Percentiles rank a stretch among this genome's conserved stretches.
These are phyloP conservation scores for Yamadazyma diospyri DNA, from an alignment of 1,139 yeast genomes.

Conservation along the genomic window DNA sequence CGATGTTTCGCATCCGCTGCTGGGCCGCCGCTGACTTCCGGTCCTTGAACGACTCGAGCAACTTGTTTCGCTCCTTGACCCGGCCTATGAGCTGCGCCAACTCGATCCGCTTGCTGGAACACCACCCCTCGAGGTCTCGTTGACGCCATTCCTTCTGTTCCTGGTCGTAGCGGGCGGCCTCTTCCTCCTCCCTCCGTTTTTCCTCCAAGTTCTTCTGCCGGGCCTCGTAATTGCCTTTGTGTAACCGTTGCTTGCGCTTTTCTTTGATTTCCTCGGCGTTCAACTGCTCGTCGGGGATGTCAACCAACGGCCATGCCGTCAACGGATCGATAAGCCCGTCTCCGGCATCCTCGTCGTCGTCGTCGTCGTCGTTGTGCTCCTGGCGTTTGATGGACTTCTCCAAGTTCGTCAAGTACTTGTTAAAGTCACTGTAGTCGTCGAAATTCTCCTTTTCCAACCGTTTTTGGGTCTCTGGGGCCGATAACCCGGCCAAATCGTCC, in stretches of 20 bases:
- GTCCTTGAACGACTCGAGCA: slow-evolving; percentile 78
- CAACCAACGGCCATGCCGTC: slow-evolving; percentile 69
- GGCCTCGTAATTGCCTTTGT: slow-evolving; percentile 88
- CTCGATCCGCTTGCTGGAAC: slow-evolving; percentile 61
- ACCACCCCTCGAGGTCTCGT: slow-evolving; percentile 76
- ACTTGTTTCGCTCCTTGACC: slow-evolving; percentile 64
- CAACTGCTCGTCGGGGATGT: slow-evolving; percentile 78
- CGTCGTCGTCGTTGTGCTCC: slow-evolving; percentile 58
- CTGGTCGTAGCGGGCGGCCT: slow-evolving; percentile 48
- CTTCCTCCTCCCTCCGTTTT: slow-evolving; percentile 53
- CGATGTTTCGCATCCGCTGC: slow-evolving; percentile 86
- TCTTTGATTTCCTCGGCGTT: slow-evolving; percentile 80
- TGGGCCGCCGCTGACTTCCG: slow-evolving; percentile 91
- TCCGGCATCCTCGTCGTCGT: slow-evolving; percentile 24
- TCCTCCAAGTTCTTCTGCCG: slow-evolving; percentile 79
- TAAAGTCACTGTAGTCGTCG: slow-evolving; percentile 68
- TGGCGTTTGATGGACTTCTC: slow-evolving; percentile 66
- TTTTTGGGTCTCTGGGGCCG: slow-evolving; percentile 39
- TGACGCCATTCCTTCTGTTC: slow-evolving; percentile 79
- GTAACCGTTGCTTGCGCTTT: slow-evolving; percentile 75
- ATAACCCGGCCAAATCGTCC: slow-evolving; percentile 47
- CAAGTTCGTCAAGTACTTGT: slow-evolving; percentile 60
- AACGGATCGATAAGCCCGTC: slow-evolving; percentile 51
- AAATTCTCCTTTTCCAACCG: slow-evolving; percentile 73
- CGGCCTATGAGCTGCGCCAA: slow-evolving; percentile 54